Percentiles rank a stretch among this genome's conserved stretches.
These are phyloP conservation scores for Agrocybe chaxingu DNA, from an alignment of 768 basidiomycete genomes.

Conservation along the genomic window DNA sequence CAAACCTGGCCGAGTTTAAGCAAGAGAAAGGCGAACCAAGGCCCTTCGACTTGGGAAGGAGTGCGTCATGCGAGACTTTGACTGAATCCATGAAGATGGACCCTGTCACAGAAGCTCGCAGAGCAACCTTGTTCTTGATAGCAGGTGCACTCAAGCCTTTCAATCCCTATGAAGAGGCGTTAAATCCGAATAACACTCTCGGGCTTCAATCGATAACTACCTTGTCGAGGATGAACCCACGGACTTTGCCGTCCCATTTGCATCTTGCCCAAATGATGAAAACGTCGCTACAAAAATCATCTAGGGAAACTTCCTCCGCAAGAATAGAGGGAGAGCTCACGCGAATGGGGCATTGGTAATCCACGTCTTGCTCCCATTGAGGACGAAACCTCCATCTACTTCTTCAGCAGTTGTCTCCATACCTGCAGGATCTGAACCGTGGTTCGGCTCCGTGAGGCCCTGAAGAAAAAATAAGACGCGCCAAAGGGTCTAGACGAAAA, in stretches of 20 bases:
- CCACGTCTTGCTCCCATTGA: constrained; percentile 97
- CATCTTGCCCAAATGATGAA: constrained; percentile 95
- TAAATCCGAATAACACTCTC: background rate
- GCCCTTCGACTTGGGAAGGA: constrained; percentile 77
- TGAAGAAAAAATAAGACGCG: constrained; percentile 23
- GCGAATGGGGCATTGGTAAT: constrained; percentile 93
- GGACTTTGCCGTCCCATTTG: constrained; percentile 89
- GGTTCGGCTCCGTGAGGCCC: constrained; percentile 96
- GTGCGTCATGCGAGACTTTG: constrained; percentile 62
- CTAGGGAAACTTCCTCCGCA: constrained; percentile 4
- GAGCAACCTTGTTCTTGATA: constrained; percentile 91
- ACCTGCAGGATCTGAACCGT: constrained; percentile 95
- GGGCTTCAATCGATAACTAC: constrained; percentile 30
- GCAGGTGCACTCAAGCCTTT: constrained; percentile 80
- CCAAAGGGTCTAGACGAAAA: background rate
- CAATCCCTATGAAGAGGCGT: constrained; percentile 48
- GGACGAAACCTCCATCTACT: constrained; percentile 75
- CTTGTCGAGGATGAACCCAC: constrained; percentile 91
- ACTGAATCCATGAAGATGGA: constrained; percentile 94
- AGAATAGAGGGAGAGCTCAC: constrained; percentile 37
- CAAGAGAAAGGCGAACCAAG: constrained; percentile 88
- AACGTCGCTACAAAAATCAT: constrained; percentile 55
- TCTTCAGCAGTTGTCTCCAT: constrained; percentile 95
- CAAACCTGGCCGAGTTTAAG: constrained; percentile 79
- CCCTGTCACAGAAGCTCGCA: constrained; percentile 81